Percentiles rank a stretch among this genome's conserved stretches.
Conservation (phyloP, 2,329 filamentous ascomycete genomes). For the Aureobasidium sp. region DNA sequence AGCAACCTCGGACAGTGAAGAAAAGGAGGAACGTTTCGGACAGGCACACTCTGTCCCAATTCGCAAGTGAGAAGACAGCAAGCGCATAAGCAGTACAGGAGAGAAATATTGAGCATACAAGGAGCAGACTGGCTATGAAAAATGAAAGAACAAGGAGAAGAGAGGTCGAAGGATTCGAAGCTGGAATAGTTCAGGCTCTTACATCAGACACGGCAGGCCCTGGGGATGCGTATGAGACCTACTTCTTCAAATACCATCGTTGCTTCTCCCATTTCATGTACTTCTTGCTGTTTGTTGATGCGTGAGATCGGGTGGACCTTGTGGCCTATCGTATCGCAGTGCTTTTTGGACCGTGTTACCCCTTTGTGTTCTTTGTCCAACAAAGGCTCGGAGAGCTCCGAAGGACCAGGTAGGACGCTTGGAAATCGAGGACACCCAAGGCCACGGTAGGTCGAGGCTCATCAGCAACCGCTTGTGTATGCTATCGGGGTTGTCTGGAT, state of each 20-base stretch:
- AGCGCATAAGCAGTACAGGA: too few relatives aligned
- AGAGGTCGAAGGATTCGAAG: background rate
- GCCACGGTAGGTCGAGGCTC: background rate
- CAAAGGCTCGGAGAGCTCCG: too few relatives aligned
- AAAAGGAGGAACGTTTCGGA: background rate
- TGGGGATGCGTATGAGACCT: background rate
- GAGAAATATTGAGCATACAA: background rate
- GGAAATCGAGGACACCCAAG: too few relatives aligned
- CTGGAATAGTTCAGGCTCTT: background rate
- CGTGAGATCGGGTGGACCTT: background rate
- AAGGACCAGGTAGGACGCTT: too few relatives aligned
- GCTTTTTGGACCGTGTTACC: background rate
- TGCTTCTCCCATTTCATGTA: background rate
- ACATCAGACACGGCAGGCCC: background rate
- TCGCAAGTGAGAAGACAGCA: background rate
- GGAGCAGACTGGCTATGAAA: too few relatives aligned
- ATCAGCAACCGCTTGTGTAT: background rate
- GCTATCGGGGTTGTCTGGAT: background rate
- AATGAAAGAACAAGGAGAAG: background rate
- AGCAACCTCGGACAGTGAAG: background rate
- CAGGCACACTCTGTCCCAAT: background rate
- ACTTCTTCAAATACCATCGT: background rate
- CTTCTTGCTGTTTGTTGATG: background rate
- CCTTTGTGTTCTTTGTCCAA: background rate
- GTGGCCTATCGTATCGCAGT: background rate